A percentile compares a stretch with the other conserved stretches of the same genome.
Evolutionary conservation across 495 filamentous ascomycete genomes (phyloP).

Genomic region (Poronia punctata): DNA sequence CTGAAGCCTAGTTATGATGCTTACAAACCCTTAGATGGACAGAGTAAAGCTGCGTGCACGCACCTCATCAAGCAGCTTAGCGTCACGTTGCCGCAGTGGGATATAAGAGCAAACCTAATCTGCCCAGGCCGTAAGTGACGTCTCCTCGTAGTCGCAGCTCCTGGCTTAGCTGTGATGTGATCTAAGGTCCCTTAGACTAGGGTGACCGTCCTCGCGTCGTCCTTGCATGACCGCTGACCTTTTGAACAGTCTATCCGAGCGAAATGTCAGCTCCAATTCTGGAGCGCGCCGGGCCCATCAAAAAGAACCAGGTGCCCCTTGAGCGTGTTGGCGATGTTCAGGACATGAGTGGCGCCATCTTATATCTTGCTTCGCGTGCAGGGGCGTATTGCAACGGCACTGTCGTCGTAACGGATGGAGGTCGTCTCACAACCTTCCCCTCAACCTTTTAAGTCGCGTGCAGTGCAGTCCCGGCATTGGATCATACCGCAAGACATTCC

Average conservation of each 20-base stretch:
- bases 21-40: conserved; percentile 26
- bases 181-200: not conserved
- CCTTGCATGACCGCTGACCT: conserved; percentile 1
- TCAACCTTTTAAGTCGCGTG: conserved; percentile 38
- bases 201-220: conserved; percentile 2
- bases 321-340: conserved; percentile 43
- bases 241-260: conserved; percentile 48
- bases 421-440: conserved; percentile 47
- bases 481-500: too few relatives aligned
- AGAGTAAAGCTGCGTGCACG: conserved; percentile 56
- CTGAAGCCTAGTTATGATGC: too few relatives aligned
- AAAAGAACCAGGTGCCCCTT: conserved; percentile 39
- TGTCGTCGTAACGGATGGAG: conserved; percentile 54
- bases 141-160: not conserved
- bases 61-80: conserved; percentile 59
- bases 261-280: conserved; percentile 53
- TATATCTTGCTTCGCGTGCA: conserved; percentile 56
- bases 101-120: conserved; percentile 59
- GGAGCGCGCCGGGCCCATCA: conserved; percentile 27
- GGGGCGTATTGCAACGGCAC: conserved; percentile 59
- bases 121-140: conserved; percentile 54
- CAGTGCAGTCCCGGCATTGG: too few relatives aligned
- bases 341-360: conserved; percentile 56
- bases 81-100: conserved; percentile 45
- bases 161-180: not conserved